Evolutionary conservation across 2,329 filamentous ascomycete species (phyloP).

Genomic region (Pseudogymnoascus sp.): DNA sequence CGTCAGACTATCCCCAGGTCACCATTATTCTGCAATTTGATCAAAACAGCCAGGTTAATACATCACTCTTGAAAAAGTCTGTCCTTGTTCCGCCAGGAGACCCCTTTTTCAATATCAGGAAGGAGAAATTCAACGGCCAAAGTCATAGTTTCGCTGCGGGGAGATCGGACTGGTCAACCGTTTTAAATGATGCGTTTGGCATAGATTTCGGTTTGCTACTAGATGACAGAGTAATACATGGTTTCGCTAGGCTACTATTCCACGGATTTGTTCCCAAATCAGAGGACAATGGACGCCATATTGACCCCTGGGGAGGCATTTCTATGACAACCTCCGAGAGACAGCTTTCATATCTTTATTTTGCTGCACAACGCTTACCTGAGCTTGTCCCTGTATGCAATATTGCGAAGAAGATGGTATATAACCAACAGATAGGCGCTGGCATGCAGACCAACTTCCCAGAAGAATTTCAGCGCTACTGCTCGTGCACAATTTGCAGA

Average conservation of each 20-base stretch:
- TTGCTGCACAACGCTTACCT: neutral
- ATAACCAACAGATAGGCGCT: neutral
- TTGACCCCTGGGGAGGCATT: neutral
- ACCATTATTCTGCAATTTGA: neutral
- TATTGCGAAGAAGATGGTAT: neutral
- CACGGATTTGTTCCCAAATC: neutral
- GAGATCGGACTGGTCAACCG: neutral
- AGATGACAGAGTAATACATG: neutral
- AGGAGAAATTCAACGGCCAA: neutral
- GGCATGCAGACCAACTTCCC: neutral
- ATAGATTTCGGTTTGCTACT: neutral
- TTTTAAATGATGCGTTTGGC: neutral
- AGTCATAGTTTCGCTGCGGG: neutral
- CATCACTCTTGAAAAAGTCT: neutral
- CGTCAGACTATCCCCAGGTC: neutral
- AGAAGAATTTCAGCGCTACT: neutral
- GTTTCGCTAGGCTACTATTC: neutral
- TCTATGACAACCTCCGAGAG: neutral
- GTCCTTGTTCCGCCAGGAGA: neutral
- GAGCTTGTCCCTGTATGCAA: neutral
- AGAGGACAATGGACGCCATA: neutral
- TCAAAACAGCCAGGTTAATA: neutral
- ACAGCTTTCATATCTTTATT: neutral
- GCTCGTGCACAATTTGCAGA: neutral
- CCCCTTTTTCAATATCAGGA: neutral